Evolutionary conservation across 1,284 basidiomycete species (phyloP), one percentile per base, ranked within the genome.

Genomic region (Sanghuangporus sanghuang): DNA sequence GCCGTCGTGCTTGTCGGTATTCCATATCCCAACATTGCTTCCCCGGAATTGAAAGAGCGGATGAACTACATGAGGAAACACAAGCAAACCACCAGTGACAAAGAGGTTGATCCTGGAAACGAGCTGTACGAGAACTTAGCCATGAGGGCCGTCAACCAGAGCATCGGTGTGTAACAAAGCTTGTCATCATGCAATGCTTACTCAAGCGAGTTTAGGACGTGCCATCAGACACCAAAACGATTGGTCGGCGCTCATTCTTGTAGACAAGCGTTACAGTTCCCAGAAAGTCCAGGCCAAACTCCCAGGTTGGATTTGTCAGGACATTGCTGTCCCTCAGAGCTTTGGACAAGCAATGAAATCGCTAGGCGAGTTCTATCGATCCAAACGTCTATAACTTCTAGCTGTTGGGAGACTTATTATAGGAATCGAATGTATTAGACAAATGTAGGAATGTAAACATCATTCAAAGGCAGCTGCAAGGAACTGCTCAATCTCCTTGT

Each of bases 81-180:
- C 81, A 16, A 72, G 69, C 40, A 53, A 61, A 46, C 6, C 27
- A 3, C 61, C 69, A 11, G 72, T 71, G 48, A 76, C 73, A 63
- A 71, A 68, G 32, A 18, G 7, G 76, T 80, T 62, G 86, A 85
- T 68, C 92, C 95, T 3, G 91, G 87, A 2, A 84, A 85, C 32
- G 91, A 95, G 74, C 77, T 96, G 54, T 96, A 96, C 74, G 89
- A 92, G 77, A 96, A 96, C 73, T 84, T 95, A 79, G 97, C 95
- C 71, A 97, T 98, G 93, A 93, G 93, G 68, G 85, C 95, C 0
- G 95, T 98, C 49, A 99, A 99, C 76, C 96, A 99, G 74, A 95
- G 92, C 62, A 98, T 99, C 66, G 96, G 95, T 89, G 66, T 62
- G 85, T 23, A 44, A 52, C n/a, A n/a, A 32, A 27, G 14, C 16